Evolutionary conservation across 208 protist species (phyloP).

Genomic region (Novymonas esmeraldas): DNA sequence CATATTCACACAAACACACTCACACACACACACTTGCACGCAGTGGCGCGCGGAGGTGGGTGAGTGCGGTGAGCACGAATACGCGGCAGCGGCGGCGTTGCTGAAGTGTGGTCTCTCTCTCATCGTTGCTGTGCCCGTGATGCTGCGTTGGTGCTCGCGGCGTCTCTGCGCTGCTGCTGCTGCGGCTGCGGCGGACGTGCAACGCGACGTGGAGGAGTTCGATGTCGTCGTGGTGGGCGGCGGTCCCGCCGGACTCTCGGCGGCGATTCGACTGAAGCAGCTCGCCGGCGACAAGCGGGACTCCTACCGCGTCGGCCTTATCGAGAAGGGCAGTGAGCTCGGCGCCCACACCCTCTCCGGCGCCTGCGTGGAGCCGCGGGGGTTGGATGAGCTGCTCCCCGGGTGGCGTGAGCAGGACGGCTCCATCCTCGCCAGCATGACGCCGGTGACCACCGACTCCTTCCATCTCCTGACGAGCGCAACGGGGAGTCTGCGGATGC

Average conservation of each 20-base stretch:
- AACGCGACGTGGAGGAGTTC: conserved; percentile 93
- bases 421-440: conserved; percentile 72
- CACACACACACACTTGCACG: neutral
- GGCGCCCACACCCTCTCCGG: conserved; percentile 97
- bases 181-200: conserved; percentile 36
- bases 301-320: conserved; percentile 91
- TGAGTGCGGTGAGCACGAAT: no score
- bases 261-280: conserved; percentile 97
- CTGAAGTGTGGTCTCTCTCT: neutral
- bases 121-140: conserved; percentile 7
- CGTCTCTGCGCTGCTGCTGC: conserved; percentile 39
- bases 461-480: conserved; percentile 88
- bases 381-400: conserved; percentile 97
- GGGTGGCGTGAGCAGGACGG: conserved; percentile 87
- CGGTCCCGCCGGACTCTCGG: conserved; percentile 94
- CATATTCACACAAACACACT: neutral
- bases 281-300: conserved; percentile 72
- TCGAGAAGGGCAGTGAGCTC: conserved; percentile 97
- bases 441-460: conserved; percentile 89
- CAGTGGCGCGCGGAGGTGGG: no score
- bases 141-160: conserved; percentile 49
- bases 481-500: conserved; percentile 44
- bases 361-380: conserved; percentile 95
- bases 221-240: conserved; percentile 98
- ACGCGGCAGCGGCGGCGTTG: no score